Conservation (phyloP, 495 filamentous ascomycete genomes). For the Amniculicola lignicola region DNA sequence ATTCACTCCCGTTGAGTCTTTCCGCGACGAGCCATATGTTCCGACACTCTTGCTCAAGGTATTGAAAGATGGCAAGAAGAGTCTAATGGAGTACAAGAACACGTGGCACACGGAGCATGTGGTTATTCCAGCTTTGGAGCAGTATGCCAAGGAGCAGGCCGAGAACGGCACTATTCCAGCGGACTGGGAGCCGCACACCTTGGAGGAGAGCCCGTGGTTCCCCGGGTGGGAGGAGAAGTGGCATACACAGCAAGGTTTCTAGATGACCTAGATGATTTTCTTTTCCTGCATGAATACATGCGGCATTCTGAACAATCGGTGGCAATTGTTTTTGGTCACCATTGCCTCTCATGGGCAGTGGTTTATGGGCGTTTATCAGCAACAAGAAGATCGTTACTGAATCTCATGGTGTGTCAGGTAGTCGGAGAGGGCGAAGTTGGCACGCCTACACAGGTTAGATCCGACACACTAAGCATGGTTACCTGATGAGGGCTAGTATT, state of each 20-base stretch:
- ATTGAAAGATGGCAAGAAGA: slow-evolving; percentile 68
- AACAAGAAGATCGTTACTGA: no score
- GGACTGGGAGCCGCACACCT: slow-evolving; percentile 70
- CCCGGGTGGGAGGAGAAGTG: slow-evolving; percentile 82
- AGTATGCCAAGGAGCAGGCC: slow-evolving; percentile 68
- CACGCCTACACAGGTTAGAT: no score
- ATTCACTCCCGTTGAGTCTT: slow-evolving; percentile 72
- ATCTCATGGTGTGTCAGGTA: no score
- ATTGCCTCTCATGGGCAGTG: no score
- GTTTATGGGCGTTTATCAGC: no score
- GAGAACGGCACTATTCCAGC: slow-evolving; percentile 57
- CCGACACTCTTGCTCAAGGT: slow-evolving; percentile 67
- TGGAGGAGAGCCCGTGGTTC: slow-evolving; percentile 80
- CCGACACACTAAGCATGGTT: no score
- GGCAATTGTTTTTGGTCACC: no score
- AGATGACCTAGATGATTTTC: slow-evolving; percentile 2
- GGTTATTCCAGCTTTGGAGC: slow-evolving; percentile 62
- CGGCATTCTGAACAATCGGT: no score
- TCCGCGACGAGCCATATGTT: slow-evolving; percentile 71
- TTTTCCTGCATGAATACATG: background rate
- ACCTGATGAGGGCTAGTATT: no score
- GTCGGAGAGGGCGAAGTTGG: no score
- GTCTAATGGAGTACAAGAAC: slow-evolving; percentile 77
- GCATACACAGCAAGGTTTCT: slow-evolving; percentile 72
- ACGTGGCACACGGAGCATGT: slow-evolving; percentile 84